A percentile compares a stretch with the other conserved stretches of the same genome.
Conservation (phyloP, 495 filamentous ascomycete species). For the Talaromyces thailandensis region DNA sequence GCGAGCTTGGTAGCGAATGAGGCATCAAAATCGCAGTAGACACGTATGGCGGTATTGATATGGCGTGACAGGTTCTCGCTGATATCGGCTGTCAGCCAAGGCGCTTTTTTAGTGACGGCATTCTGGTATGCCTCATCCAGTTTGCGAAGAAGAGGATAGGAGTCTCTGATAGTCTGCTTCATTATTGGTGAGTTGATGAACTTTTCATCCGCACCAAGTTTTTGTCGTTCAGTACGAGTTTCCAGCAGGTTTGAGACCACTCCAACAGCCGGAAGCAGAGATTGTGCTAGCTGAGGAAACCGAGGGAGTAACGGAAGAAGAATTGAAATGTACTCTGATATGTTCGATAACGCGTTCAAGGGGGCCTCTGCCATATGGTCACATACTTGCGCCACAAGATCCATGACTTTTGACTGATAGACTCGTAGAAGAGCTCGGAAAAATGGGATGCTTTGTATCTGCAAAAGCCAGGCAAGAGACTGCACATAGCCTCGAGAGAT, state of each 20-base stretch:
- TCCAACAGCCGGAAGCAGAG: constrained; percentile 13
- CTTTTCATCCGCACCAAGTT: constrained; percentile 10
- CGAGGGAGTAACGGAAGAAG: constrained; percentile 17
- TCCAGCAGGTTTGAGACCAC: constrained; percentile 17
- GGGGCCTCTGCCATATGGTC: constrained; percentile 19
- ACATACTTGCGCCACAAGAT: constrained; percentile 20
- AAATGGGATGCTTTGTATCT: constrained; percentile 22
- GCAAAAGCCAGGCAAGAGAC: constrained; percentile 21
- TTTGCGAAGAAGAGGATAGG: constrained; percentile 20
- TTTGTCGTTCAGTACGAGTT: constrained; percentile 15
- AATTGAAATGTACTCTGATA: constrained; percentile 20
- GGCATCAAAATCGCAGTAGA: constrained; percentile 14
- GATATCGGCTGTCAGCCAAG: constrained; percentile 27
- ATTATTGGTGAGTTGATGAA: constrained; percentile 11
- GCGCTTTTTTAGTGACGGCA: constrained; percentile 29
- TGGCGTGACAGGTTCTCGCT: constrained; percentile 22
- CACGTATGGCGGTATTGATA: constrained; percentile 17
- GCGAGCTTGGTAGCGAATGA: constrained; percentile 22
- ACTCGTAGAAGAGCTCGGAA: constrained; percentile 18
- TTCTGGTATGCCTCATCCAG: constrained; percentile 26
- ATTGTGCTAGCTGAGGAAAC: constrained; percentile 15
- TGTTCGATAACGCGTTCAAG: constrained; percentile 11
- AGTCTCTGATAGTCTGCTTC: constrained; percentile 10
- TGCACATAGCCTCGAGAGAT: constrained; percentile 22
- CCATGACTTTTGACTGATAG: constrained; percentile 13